phyloP scores from a whole-genome alignment of 495 filamentous ascomycete species.

The Aspergillus mulundensis region DNA sequence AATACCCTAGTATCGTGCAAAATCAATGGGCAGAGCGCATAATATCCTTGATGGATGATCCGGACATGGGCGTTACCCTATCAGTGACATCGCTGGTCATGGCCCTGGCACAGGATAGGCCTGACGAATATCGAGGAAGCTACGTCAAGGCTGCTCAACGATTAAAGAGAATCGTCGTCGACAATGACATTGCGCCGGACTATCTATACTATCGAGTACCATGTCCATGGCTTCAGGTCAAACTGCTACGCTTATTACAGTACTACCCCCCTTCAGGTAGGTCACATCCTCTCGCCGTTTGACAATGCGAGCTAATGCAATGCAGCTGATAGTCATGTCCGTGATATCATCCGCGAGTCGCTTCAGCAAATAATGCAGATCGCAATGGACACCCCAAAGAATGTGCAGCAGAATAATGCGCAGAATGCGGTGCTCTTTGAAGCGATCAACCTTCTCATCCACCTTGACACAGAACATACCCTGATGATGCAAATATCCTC shows the following conservation, averaged over 20 bases:
- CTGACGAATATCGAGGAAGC: conserved; percentile 87
- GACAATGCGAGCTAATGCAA: conserved; percentile 12
- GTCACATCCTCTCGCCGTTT: conserved; percentile 13
- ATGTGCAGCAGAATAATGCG: conserved; percentile 99
- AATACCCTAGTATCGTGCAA: conserved; percentile 87
- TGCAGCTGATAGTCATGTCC: conserved; percentile 84
- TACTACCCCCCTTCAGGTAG: conserved; percentile 94
- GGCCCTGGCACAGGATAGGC: conserved; percentile 89
- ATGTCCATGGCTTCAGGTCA: conserved; percentile 98
- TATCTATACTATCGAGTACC: conserved; percentile 99
- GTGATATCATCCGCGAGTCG: conserved; percentile 88
- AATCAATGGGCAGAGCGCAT: conserved; percentile 97
- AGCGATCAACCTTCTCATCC: conserved; percentile 97
- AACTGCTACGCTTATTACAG: conserved; percentile 83
- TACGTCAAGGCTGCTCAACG: conserved; percentile 90
- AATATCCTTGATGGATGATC: conserved; percentile 97
- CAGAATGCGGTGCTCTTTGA: conserved; percentile 98
- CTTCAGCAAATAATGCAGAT: conserved; percentile 83
- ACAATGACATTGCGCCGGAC: conserved; percentile 79
- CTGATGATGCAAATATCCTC: conserved; percentile 98
- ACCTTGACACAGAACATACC: conserved; percentile 93
- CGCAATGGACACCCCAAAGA: conserved; percentile 92
- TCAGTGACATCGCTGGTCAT: conserved; percentile 97
- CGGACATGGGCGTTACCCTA: conserved; percentile 88
- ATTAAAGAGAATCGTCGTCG: conserved; percentile 82